Base-by-base conservation (phyloP, 305 asterid species). In the Salvia sclarea region DNA sequence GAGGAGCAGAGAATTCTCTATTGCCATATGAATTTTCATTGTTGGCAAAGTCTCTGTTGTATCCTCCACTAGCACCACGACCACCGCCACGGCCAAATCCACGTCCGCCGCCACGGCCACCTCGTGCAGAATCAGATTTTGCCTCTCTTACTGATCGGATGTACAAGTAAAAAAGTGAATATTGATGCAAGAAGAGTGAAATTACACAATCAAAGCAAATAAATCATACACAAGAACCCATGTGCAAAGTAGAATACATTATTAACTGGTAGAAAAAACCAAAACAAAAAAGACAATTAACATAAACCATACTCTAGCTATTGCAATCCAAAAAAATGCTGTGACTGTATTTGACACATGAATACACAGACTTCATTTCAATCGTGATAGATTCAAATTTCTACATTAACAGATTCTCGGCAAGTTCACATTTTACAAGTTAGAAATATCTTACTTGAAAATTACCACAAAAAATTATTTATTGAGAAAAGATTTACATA, bases 71-170 rank as follows among this genome's bases (percentile, higher is more conserved):
- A 45, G 58, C 71, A 63, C 90, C 85, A 0, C 6, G 2, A 58
- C 57, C 61, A n/a, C 92, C 86, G 2, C 86, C 63, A 44, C 89
- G 92, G 13, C 84, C 84, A 55, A 49, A 84, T 11, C 84, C 90
- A 14, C 97, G 85, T 1, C 96, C 96, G 63, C 84, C 85, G 49
- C 86, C 90, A 38, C 88, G 86, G 44, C 84, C 81, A 50, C 93
- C 96, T 66, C 86, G 88, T 1, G 78, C 69, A 79, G 70, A 38
- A 31, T 92, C 98, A 72, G 81, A 38, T 67, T 71, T 92, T 21
- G 81, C 86, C 55, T 92, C 98, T 69, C 86, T 78, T 53, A 87
- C 98, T 89, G 52, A 47, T 54, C 14, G 40, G 35, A 48, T 8
- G 18, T n/a, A 57, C 30, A 22, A 8, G 50, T 12, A 24, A 18